Evolutionary conservation across 164 flowering plant species (phyloP).

Genomic region (Euptelea pleiosperma): DNA sequence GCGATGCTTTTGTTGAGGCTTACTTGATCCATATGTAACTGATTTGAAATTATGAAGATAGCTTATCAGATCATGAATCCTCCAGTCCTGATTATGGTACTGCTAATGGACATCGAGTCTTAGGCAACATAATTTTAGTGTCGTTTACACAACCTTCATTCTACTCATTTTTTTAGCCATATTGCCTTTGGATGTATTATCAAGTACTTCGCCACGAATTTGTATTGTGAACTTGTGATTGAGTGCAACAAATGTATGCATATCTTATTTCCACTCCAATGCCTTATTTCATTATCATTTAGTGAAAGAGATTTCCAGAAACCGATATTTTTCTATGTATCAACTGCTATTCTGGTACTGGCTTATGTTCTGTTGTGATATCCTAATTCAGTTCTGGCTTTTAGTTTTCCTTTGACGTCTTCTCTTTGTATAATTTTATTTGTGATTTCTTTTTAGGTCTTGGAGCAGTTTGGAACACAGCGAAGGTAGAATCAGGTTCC

Average conservation of each 20-base stretch:
- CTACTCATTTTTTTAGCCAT: too few relatives aligned
- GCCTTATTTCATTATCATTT: not conserved
- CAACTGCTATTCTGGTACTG: not conserved
- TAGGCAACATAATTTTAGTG: not conserved
- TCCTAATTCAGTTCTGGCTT: not conserved
- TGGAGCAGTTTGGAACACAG: conserved; percentile 99
- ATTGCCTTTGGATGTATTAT: too few relatives aligned
- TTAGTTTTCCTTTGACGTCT: not conserved
- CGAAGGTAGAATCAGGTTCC: conserved; percentile 96
- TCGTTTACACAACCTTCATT: not conserved
- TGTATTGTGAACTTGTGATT: not conserved
- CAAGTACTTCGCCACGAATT: too few relatives aligned
- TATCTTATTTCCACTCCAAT: not conserved
- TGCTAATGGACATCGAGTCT: not conserved
- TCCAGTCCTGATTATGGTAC: not conserved
- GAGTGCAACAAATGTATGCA: not conserved
- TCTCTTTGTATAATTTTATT: not conserved
- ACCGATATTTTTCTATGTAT: not conserved
- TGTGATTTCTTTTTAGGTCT: conserved; percentile 52
- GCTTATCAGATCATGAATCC: not conserved
- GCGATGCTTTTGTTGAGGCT: too few relatives aligned
- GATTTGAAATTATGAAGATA: too few relatives aligned
- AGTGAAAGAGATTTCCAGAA: not conserved
- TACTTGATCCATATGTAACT: too few relatives aligned
- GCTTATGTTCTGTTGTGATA: not conserved